These are phyloP conservation scores for Verbascum thapsus DNA, from an alignment of 257 asterid genomes.

Conservation along the genomic window DNA sequence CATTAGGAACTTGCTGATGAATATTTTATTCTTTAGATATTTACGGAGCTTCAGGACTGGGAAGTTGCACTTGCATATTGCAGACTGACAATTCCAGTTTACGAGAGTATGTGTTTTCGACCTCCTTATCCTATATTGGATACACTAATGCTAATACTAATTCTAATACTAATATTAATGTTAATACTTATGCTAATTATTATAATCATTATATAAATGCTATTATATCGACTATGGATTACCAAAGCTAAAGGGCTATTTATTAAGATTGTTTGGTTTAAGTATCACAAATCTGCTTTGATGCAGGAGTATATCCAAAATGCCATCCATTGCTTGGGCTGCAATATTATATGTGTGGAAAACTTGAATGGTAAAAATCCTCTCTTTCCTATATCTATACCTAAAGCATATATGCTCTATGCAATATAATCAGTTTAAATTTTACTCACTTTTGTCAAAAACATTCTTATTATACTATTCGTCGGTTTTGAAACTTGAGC, in stretches of 20 bases:
- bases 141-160: no score
- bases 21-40: conserved; percentile 43
- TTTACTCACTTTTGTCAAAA: not conserved
- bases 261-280: no score
- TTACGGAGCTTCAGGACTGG: conserved; percentile 83
- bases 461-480: not conserved
- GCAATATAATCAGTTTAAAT: not conserved
- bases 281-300: conserved; percentile 16
- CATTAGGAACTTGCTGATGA: conserved; percentile 13
- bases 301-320: conserved; percentile 72
- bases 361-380: conserved; percentile 85
- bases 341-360: conserved; percentile 83
- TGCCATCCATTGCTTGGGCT: conserved; percentile 86
- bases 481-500: not conserved
- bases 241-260: not conserved
- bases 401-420: no score
- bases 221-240: conserved; percentile 1
- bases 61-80: conserved; percentile 70
- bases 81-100: conserved; percentile 69
- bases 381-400: not conserved
- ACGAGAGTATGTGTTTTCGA: conserved; percentile 57
- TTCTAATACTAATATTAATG: no score
- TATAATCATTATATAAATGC: no score
- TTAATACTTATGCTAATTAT: no score
- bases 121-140: conserved; percentile 5